These are phyloP conservation scores for Parascedosporium putredinis DNA, from an alignment of 2,329 filamentous ascomycete species.

Conservation along the genomic window DNA sequence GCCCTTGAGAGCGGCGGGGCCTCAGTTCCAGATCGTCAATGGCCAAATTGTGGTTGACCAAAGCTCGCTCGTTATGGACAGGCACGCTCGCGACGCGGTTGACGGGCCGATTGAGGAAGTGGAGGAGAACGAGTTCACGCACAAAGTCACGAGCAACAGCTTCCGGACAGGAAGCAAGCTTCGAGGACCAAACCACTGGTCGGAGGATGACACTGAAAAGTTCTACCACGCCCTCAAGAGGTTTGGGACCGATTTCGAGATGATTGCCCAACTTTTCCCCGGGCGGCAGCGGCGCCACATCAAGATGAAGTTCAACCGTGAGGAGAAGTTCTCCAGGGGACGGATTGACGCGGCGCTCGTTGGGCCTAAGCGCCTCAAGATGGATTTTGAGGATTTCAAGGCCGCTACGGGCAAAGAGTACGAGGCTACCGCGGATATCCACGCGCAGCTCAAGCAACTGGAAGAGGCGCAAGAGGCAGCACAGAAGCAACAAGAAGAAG, in stretches of 20 bases:
- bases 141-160: constrained; percentile 56
- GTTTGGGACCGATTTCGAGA: constrained; percentile 77
- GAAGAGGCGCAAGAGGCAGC: constrained; percentile 35
- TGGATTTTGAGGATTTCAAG: constrained; percentile 52
- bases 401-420: constrained; percentile 41
- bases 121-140: constrained; percentile 71
- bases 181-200: constrained; percentile 58
- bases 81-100: constrained; percentile 51
- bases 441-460: constrained; percentile 41
- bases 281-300: constrained; percentile 61
- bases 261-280: constrained; percentile 67
- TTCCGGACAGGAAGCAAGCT: constrained; percentile 53
- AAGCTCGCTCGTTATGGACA: constrained; percentile 55
- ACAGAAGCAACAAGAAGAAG: constrained; percentile 31
- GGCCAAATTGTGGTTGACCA: constrained; percentile 65
- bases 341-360: constrained; percentile 55
- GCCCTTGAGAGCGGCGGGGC: constrained; percentile 24
- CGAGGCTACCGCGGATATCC: constrained; percentile 43
- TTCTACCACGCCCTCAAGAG: constrained; percentile 67
- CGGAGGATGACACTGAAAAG: constrained; percentile 56
- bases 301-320: constrained; percentile 74
- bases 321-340: constrained; percentile 57
- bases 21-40: constrained; percentile 56
- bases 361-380: constrained; percentile 44
- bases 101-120: constrained; percentile 49